Base-by-base conservation (phyloP, 805 yeast species). In the Candida corydali region DNA sequence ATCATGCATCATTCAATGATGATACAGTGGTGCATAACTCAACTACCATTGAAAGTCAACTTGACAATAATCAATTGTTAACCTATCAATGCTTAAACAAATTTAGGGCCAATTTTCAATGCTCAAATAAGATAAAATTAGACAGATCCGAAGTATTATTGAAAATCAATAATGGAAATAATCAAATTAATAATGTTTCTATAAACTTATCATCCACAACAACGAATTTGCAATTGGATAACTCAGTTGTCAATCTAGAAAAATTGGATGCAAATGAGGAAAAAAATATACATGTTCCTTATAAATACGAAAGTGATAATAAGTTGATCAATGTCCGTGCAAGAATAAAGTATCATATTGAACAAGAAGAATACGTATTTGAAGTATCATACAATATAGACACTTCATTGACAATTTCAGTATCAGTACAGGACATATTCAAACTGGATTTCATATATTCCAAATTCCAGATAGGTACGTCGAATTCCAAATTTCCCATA, bases 361-460 rank as follows among this genome's bases (percentile, higher is more conserved):
- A 52, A 5, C 50, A 44, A 4, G 50, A 45, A 17, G 32, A 15
- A 5, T 55, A 47, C 44, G 37, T 48, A 34, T 52, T 57, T 43
- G 8, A 32, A 25, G 35, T 63, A 8, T 52, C 51, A 14, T 50
- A 59, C 4, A 62, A 59, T 26, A 51, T 82, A 5, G 80, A 82
- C 41, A 73, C 79, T 5, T 57, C 75, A 1, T 61, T 86, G 26
- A 66, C 75, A 4, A 61, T 85, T 6, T 80, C 87, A 0, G 93
- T 85, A 1, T 78, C 86, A 2, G 94, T 85, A 2, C 91, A 84
- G 49, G 95, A 86, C 53, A 77, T 80, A 8, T 85, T 84, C 63
- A 75, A 77, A 44, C 55, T 73, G 3, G 54, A 71, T 12, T 59
- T 66, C 19, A 59, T 86, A 1, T 80, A 75, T 44, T 78, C 87